phyloP scores from a whole-genome alignment of 345 rosid species.

The Moricandia moricandioides region DNA sequence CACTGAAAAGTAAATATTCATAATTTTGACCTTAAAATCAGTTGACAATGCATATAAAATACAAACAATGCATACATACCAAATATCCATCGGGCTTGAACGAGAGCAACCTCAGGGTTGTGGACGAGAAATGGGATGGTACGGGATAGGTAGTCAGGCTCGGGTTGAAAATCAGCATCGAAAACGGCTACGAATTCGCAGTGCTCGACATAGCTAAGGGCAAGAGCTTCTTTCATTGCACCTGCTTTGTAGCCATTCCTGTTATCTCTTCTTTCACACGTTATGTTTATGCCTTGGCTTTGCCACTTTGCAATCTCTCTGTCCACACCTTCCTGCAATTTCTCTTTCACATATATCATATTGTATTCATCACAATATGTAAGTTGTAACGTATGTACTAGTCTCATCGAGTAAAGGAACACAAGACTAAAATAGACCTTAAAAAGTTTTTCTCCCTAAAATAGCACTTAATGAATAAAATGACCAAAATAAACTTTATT shows the following conservation, averaged over 20 bases:
- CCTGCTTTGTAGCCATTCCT: conserved; percentile 56
- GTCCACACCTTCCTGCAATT: too few relatives aligned
- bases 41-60: too few relatives aligned
- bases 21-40: too few relatives aligned
- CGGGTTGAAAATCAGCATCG: conserved; percentile 56
- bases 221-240: conserved; percentile 28
- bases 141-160: conserved; percentile 44
- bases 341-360: too few relatives aligned
- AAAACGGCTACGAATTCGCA: conserved; percentile 47
- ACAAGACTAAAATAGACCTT: too few relatives aligned
- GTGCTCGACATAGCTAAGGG: conserved; percentile 39
- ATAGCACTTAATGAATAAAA: too few relatives aligned
- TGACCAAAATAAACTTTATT: too few relatives aligned
- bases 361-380: too few relatives aligned
- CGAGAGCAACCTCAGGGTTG: conserved; percentile 37
- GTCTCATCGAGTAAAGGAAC: too few relatives aligned
- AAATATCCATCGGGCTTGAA: conserved; percentile 50
- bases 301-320: conserved; percentile 10
- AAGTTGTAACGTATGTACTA: too few relatives aligned
- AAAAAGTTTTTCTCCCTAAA: too few relatives aligned
- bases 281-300: conserved; percentile 23
- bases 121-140: conserved; percentile 42
- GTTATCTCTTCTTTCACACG: conserved; percentile 34
- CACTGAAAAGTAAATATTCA: too few relatives aligned
- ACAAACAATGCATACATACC: conserved; percentile 31